Conservation (phyloP, 2,329 filamentous ascomycete genomes). For the Coleophoma eucalyptorum region DNA sequence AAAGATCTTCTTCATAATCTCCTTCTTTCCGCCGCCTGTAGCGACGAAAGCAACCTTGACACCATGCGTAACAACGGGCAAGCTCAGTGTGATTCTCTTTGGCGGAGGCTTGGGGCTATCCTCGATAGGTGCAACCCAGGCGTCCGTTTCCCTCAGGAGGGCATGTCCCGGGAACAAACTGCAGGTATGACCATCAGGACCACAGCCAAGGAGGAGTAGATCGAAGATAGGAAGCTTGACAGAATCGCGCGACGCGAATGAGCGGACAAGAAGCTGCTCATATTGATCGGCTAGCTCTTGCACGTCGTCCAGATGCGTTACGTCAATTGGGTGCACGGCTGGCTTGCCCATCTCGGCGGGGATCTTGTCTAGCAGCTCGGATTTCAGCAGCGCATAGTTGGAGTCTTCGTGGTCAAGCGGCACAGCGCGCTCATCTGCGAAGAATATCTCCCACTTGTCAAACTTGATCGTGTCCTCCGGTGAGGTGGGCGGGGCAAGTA, state of each 20-base stretch:
- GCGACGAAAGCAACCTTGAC: slow-evolving; percentile 88
- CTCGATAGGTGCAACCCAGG: slow-evolving; percentile 89
- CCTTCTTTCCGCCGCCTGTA: slow-evolving; percentile 85
- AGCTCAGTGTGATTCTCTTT: slow-evolving; percentile 83
- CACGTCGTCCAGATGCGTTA: slow-evolving; percentile 62
- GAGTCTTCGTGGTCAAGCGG: slow-evolving; percentile 89
- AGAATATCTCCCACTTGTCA: slow-evolving; percentile 95
- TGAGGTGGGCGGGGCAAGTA: slow-evolving; percentile 54
- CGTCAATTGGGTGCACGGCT: slow-evolving; percentile 75
- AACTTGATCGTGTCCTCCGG: slow-evolving; percentile 66
- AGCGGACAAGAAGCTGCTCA: slow-evolving; percentile 79
- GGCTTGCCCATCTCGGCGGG: slow-evolving; percentile 61
- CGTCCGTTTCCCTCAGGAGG: slow-evolving; percentile 78
- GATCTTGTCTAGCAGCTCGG: slow-evolving; percentile 85
- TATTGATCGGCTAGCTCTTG: slow-evolving; percentile 94
- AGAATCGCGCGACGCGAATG: slow-evolving; percentile 88
- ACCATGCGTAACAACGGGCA: slow-evolving; percentile 86
- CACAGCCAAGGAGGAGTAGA: slow-evolving; percentile 86
- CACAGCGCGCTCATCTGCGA: slow-evolving; percentile 94
- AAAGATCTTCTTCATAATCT: slow-evolving; percentile 89
- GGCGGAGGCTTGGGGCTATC: slow-evolving; percentile 95
- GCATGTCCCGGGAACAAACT: slow-evolving; percentile 89
- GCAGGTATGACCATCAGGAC: slow-evolving; percentile 96
- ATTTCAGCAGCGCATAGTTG: slow-evolving; percentile 87
- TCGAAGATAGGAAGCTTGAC: slow-evolving; percentile 96